phyloP scores from a whole-genome alignment of 768 basidiomycete genomes.

The Naganishia randhawae region DNA sequence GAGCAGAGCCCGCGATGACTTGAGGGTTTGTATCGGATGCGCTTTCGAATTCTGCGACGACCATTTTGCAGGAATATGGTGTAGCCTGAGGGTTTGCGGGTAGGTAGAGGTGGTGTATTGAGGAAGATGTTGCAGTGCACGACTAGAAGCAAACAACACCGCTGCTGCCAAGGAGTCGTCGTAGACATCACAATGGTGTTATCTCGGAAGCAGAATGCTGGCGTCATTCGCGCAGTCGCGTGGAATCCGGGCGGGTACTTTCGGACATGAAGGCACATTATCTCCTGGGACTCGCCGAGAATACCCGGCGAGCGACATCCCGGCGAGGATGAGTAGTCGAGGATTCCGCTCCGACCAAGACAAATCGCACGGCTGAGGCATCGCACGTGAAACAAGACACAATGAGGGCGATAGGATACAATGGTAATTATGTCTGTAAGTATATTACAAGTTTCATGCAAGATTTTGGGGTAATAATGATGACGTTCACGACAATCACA shows the following conservation, averaged over 20 bases:
- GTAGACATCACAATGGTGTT: conserved; percentile 2
- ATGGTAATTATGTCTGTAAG: background rate
- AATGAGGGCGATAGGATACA: background rate
- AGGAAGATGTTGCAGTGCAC: no score
- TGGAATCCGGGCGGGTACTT: background rate
- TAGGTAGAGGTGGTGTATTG: no score
- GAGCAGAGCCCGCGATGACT: conserved; percentile 2
- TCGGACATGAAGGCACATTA: no score
- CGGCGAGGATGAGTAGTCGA: no score
- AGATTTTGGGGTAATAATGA: background rate
- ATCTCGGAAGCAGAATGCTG: background rate
- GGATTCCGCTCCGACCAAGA: no score
- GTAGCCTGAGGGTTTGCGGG: no score
- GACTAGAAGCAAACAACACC: background rate
- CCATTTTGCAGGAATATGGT: conserved; percentile 3
- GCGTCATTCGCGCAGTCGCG: background rate
- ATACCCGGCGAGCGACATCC: no score
- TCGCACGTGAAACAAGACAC: background rate
- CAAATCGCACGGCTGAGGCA: no score
- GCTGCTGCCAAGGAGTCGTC: background rate
- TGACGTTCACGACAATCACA: background rate
- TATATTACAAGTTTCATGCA: conserved; percentile 3
- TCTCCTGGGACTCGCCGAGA: no score
- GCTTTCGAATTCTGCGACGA: conserved; percentile 17
- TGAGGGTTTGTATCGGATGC: conserved; percentile 8